Conservation (phyloP, 345 rosid genomes). For the Eucalyptus albens region DNA sequence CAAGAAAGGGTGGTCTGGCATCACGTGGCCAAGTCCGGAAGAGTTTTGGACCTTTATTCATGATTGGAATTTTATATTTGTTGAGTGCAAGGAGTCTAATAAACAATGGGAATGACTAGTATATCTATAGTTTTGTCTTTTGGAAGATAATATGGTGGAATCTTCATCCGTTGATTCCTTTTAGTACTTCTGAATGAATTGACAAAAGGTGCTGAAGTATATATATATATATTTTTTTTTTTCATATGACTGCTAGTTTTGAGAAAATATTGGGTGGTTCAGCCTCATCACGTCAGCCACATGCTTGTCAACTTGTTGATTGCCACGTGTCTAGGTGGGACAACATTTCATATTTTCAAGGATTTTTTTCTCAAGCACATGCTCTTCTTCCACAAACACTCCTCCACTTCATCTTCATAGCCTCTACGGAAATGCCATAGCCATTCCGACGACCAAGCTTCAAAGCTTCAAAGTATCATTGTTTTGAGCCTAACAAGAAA, state of each 20-base stretch:
- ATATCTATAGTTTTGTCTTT: neutral
- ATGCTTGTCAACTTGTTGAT: neutral
- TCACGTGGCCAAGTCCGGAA: neutral
- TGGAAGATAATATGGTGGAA: neutral
- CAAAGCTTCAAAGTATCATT: neutral
- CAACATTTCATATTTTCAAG: neutral
- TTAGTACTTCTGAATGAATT: neutral
- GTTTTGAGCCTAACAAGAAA: neutral
- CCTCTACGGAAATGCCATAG: neutral
- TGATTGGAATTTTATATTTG: neutral
- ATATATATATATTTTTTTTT: neutral
- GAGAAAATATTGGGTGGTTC: neutral
- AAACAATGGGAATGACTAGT: neutral
- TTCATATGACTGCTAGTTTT: neutral
- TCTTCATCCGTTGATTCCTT: neutral
- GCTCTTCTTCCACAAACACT: neutral
- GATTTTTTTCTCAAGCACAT: neutral
- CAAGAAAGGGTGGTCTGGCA: neutral
- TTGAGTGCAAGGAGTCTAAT: neutral
- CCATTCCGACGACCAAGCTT: neutral
- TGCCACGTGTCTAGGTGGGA: fast-evolving
- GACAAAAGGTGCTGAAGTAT: neutral
- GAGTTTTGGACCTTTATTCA: neutral
- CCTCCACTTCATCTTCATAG: neutral
- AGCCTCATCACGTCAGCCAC: neutral